Base-by-base conservation (phyloP, 2,329 filamentous ascomycete species). In the Cordyceps militaris region DNA sequence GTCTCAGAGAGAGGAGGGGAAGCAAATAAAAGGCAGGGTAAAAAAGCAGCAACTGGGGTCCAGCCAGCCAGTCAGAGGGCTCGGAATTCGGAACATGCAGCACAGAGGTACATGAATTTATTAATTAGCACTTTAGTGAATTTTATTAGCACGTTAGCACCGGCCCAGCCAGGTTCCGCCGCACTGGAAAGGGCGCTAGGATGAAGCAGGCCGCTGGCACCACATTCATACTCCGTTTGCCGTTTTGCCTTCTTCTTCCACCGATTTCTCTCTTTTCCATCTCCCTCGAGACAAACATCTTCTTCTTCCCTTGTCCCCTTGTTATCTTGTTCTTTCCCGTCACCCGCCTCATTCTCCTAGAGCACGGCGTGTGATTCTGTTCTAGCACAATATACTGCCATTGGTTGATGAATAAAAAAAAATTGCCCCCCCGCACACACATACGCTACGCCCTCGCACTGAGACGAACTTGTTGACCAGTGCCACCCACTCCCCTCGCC, bases 1-100 rank as follows among this genome's bases (percentile, higher is more conserved):
- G 28, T 6, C 6, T 6, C 28, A 32, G 38, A 9, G 5, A 40
- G 16, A 16, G 2, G n/a, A 40, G 38, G 14, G 34, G 4, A 16
- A 23, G 24, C 23, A 28, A 16, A 8, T 7, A 11, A 28, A 24
- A n/a, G 1, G 21, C 4, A 43, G 3, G 4, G 26, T 7, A 34
- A 34, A 34, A 34, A 54, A 34, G 43, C 34, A 19, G 44, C 34
- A 30, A 4, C 21, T 9, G 21, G 30, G 11, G 30, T 32, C 6
- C 5, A 1, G 5, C 24, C 46, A 56, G 36, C 54, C 54, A 56
- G n/a, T 56, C 54, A 56, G 34, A 34, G 44, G 24, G n/a, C 19
- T 24, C 24, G n/a, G 24, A 50, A 56, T 56, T 56, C 26, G 26
- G 54, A 56, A 48, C 43, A 56, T 43, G 32, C 53, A 56, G 28